Evolutionary conservation across 139 green algal genomes (phyloP), one percentile per base, ranked within the genome.

Genomic region (Micromonas pusilla): DNA sequence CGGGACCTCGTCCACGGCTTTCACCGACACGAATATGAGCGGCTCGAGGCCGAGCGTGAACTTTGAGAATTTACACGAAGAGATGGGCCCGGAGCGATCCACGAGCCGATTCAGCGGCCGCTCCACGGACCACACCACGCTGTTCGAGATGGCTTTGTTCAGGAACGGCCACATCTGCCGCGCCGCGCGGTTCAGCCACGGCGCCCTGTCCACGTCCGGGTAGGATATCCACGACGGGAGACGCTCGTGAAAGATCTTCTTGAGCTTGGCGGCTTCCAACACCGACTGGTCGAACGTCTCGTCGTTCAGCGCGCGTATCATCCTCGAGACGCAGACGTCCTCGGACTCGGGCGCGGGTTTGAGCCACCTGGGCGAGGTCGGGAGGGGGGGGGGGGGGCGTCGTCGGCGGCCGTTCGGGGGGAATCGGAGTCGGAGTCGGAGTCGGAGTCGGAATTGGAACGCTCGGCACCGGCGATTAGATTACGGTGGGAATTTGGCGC

Each of bases 141-240:
- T 34, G 2, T 32, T 39, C 1, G 63, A 32, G 25, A 70, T 70
- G 21, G 63, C 63, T 31, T 34, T 31, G 31, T 70, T 34, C n/a
- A 70, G 6, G 5, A 70, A 70, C 1, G 63, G 63, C 63, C 63
- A 70, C 63, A 31, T 37, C 63, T 6, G 2, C 5, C 32, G 28
- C 63, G 5, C 63, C n/a, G 63, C 63, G 28, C 31, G 28, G 31
- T 70, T 70, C n/a, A 70, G 63, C 63, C 63, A 70, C 20, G 63
- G 63, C 63, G 31, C 63, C 20, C 63, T 20, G 5, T 70, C 2
- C 2, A 34, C 23, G 63, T 70, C 63, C 63, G 63, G 31, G 31
- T 34, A 70, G 1, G 28, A 21, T 16, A 70, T 34, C 63, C 63
- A 70, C 5, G 28, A 34, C 1, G 63, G 63, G 28, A 70, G 31